Conservation (phyloP, 2,329 filamentous ascomycete genomes). For the Fragosphaeria purpurea region DNA sequence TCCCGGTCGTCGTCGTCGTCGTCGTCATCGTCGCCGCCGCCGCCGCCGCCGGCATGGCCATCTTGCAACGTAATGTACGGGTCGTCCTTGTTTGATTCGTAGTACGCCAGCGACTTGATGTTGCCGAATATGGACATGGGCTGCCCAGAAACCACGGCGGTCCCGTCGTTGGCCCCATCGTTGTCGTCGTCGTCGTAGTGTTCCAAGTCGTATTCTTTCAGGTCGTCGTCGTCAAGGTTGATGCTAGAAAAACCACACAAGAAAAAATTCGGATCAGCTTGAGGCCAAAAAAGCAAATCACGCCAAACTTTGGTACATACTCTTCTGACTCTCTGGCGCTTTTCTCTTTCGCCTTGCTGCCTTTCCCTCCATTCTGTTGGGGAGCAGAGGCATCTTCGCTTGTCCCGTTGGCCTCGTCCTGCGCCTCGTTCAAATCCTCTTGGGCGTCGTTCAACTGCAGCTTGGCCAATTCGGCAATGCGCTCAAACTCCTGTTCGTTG, state of each 20-base stretch:
- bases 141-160: slow-evolving; percentile 35
- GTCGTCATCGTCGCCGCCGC: slow-evolving; percentile 59
- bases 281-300: slow-evolving; percentile 13
- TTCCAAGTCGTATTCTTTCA: slow-evolving; percentile 93
- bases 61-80: slow-evolving; percentile 88
- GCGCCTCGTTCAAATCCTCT: slow-evolving; percentile 69
- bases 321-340: slow-evolving; percentile 24
- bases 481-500: slow-evolving; percentile 64
- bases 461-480: slow-evolving; percentile 65
- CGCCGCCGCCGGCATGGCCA: slow-evolving; percentile 55
- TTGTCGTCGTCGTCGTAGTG: slow-evolving; percentile 83
- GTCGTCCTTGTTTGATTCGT: slow-evolving; percentile 88
- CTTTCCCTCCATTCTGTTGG: slow-evolving; percentile 16
- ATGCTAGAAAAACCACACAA: slow-evolving; percentile 23
- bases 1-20: slow-evolving; percentile 81
- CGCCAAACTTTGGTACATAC: slow-evolving; percentile 19
- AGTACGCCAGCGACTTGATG: slow-evolving; percentile 84
- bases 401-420: slow-evolving; percentile 20
- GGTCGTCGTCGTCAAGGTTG: slow-evolving; percentile 64
- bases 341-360: slow-evolving; percentile 21
- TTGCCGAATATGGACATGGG: slow-evolving; percentile 92
- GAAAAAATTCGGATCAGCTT: background rate
- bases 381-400: slow-evolving; percentile 1
- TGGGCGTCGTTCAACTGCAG: slow-evolving; percentile 85
- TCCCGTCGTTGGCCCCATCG: slow-evolving; percentile 44